Conservation (phyloP, 306 rosid species). For the Macrotyloma uniflorum region DNA sequence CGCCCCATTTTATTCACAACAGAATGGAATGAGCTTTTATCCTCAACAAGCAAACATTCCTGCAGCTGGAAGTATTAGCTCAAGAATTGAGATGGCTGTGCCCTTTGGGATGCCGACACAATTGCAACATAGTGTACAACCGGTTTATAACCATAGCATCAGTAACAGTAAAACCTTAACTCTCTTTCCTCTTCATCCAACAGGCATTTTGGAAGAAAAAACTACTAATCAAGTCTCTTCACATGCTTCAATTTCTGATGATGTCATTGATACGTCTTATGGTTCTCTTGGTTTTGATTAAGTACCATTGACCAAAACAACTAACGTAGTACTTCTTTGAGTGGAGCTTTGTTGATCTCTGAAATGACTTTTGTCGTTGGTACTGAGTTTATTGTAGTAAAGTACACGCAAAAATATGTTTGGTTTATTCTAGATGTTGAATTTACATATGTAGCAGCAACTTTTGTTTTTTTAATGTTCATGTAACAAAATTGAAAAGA, state of each 20-base stretch:
- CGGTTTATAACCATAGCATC: not conserved
- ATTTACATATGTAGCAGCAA: too few species aligned
- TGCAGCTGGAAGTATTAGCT: constrained; percentile 9
- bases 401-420: too few species aligned
- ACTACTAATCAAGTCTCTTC: not conserved
- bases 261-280: not conserved
- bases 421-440: too few species aligned
- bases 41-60: constrained; percentile 37
- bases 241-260: not conserved
- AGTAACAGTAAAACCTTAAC: constrained; percentile 47
- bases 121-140: not conserved
- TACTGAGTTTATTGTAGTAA: not conserved
- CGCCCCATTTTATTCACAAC: constrained; percentile 49
- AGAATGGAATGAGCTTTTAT: constrained; percentile 37
- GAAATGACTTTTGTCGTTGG: not conserved
- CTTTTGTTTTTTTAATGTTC: too few species aligned
- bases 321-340: not conserved
- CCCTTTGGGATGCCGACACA: constrained; percentile 12
- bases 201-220: constrained; percentile 47
- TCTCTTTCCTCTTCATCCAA: constrained; percentile 68
- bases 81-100: constrained; percentile 6
- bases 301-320: too few species aligned
- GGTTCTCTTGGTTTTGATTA: constrained; percentile 5
- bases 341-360: constrained; percentile 14
- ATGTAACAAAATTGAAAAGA: too few species aligned